Percentiles rank a stretch among this genome's conserved stretches.
These are phyloP conservation scores for Exophiala alcalophila DNA, from an alignment of 2,329 filamentous ascomycete species.

Conservation along the genomic window DNA sequence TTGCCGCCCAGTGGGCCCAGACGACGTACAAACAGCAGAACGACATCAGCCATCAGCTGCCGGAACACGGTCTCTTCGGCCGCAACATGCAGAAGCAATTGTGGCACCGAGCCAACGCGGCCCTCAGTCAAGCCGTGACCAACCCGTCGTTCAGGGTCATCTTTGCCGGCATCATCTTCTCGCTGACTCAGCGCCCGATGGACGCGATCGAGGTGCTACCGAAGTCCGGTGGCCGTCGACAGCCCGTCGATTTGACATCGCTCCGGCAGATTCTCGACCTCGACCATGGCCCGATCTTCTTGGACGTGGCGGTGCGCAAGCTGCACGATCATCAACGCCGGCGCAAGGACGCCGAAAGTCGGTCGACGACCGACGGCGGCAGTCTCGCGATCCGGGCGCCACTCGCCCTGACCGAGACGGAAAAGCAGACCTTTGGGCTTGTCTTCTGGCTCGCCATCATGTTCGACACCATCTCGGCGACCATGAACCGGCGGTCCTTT, in stretches of 20 bases:
- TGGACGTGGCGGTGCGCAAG: slow-evolving; percentile 18
- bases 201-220: slow-evolving; percentile 20
- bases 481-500: slow-evolving; percentile 50
- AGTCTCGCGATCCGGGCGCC: background rate
- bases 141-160: slow-evolving; percentile 45
- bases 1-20: slow-evolving; percentile 22
- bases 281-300: slow-evolving; percentile 7
- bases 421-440: slow-evolving; percentile 51
- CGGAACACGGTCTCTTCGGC: slow-evolving; percentile 29
- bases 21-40: slow-evolving; percentile 13
- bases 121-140: slow-evolving; percentile 38
- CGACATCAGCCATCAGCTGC: slow-evolving; percentile 18
- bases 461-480: slow-evolving; percentile 57
- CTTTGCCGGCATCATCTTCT: slow-evolving; percentile 47
- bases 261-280: slow-evolving; percentile 12
- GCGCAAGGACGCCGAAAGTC: slow-evolving; percentile 6
- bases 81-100: slow-evolving; percentile 39
- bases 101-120: slow-evolving; percentile 43
- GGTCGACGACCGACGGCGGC: background rate
- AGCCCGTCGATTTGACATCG: slow-evolving; percentile 8
- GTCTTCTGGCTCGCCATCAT: slow-evolving; percentile 59
- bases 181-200: slow-evolving; percentile 43
- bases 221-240: background rate
- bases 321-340: slow-evolving; percentile 14
- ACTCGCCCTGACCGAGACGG: slow-evolving; percentile 25